Percentiles rank a stretch among this genome's conserved stretches.
Conservation (phyloP, 352 stramenopile genomes). For the Globisporangium carolinianum region DNA sequence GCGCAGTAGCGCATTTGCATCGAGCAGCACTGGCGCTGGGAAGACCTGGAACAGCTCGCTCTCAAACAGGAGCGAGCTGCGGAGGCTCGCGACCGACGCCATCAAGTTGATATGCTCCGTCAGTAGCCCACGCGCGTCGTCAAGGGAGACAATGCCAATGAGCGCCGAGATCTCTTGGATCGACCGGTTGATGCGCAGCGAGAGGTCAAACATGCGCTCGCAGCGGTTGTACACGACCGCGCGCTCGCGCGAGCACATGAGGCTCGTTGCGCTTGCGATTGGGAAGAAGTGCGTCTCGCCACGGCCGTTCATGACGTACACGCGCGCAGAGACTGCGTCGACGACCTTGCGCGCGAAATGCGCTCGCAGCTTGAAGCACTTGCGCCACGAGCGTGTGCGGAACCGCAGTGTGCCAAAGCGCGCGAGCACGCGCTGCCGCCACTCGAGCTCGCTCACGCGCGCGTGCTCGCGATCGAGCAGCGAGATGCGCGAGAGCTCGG, state of each 20-base stretch:
- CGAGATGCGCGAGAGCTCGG: constrained; percentile 35
- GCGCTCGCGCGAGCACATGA: constrained; percentile 76
- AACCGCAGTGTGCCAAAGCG: constrained; percentile 51
- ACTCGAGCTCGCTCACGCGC: constrained; percentile 48
- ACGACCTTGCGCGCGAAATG: constrained; percentile 57
- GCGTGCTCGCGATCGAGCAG: constrained; percentile 42
- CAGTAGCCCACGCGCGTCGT: constrained; percentile 67
- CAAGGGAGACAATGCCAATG: constrained; percentile 73
- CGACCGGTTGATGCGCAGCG: constrained; percentile 79
- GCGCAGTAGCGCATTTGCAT: constrained; percentile 68
- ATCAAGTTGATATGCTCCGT: constrained; percentile 84
- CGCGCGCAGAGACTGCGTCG: constrained; percentile 45
- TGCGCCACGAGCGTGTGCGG: constrained; percentile 44
- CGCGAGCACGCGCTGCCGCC: constrained; percentile 43
- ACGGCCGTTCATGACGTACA: constrained; percentile 81
- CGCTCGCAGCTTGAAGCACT: constrained; percentile 57
- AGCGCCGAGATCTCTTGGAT: constrained; percentile 85
- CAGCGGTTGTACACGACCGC: constrained; percentile 78
- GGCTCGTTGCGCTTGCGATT: constrained; percentile 35
- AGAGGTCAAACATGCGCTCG: constrained; percentile 84
- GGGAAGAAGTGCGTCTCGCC: constrained; percentile 68
- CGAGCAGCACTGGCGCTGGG: constrained; percentile 66
- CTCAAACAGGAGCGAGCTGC: constrained; percentile 77
- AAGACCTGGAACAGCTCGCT: constrained; percentile 84
- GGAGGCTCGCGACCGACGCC: constrained; percentile 66